Base-by-base conservation (phyloP, 768 basidiomycete genomes). In the Arthromyces matolae region DNA sequence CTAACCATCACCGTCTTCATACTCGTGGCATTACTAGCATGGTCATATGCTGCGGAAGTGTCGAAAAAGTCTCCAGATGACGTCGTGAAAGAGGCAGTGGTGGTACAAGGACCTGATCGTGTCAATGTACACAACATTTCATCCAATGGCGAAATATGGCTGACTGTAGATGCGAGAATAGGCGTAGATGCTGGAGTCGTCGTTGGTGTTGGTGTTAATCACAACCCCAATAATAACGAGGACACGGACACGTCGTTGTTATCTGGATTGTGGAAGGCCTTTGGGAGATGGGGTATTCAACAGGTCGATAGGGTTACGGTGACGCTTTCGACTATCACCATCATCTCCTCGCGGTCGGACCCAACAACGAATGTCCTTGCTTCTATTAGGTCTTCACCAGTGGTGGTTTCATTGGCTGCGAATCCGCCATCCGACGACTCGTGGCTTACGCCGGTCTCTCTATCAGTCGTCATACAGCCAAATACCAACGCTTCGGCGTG, bases 131-230 rank as follows among this genome's bases (percentile, higher is more conserved):
- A 85, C 43, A 84, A 83, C 50, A 69, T 80, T 46, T 83, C 86
- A 13, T 56, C 60, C 16, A 71, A 76, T 5, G 83, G 78, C 8
- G 80, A 71, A 3, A 58, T 89, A 23, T 83, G 81, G 80, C 50
- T 89, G 27, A 69, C 67, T 32, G 67, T 89, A 5, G 66, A 76
- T 14, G 83, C 74, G 4, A 68, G 73, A 39, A 59, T 86, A 13
- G 88, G 88, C 0, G 51, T 90, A n/a, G 80, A 89, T 59, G 86
- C 82, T 6, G 85, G 83, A 2, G 61, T 71, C 8, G 67, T 80
- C 18, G 66, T 86, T 12, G 83, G 78, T 1, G 74, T 86, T 10
- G 77, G 78, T 45, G 65, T 66, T 10, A 65, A 69, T 23, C 56
- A 64, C 8, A n/a, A n/a, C n/a, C n/a, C n/a, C n/a, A 65, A 50